Evolutionary conservation across 1,284 basidiomycete species (phyloP), one percentile per base, ranked within the genome.

Genomic region (Porphyrellus sp.): DNA sequence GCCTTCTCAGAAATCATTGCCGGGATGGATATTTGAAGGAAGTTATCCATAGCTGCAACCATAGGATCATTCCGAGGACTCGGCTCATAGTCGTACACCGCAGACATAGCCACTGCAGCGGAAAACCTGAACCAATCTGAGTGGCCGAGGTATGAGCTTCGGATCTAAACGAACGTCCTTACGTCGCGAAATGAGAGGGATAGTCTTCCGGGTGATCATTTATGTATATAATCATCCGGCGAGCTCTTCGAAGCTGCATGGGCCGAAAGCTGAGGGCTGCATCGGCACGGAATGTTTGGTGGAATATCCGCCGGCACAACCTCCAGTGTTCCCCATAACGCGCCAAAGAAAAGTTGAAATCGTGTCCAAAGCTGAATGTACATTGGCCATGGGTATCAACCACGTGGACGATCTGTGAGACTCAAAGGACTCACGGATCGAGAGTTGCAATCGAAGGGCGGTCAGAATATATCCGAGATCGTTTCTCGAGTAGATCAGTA

Each of bases 401-500:
- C 7, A 6, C 27, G 27, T 28, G 11, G 30, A 20, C 6, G 6
- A 18, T 15, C 13, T n/a, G 25, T 9, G 4, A 3, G 24, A 40
- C 45, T 38, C 30, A 52, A n/a, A n/a, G n/a, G n/a, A n/a, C 63
- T 56, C 40, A 65, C 61, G 53, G 50, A 15, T 21, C 7, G 16
- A 63, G 16, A 9, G 55, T 52, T 0, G 58, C 51, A 27, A 64
- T 47, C 42, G 38, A 49, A 11, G 64, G 64, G 6, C 64, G 60
- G 39, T 58, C 40, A 0, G 64, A 66, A 40, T 63, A 64, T 35
- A 56, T 48, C 7, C 41, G 52, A 2, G 63, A 60, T 31, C 63
- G 54, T 34, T 56, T 62, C 15, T 66, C 62, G 5, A 63, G 50
- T 5, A 64, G 30, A 0, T 64, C 59, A n/a, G 21, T 25, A 4